Base-by-base conservation (phyloP, 2,329 filamentous ascomycete genomes). In the Pezicula rhizophila region DNA sequence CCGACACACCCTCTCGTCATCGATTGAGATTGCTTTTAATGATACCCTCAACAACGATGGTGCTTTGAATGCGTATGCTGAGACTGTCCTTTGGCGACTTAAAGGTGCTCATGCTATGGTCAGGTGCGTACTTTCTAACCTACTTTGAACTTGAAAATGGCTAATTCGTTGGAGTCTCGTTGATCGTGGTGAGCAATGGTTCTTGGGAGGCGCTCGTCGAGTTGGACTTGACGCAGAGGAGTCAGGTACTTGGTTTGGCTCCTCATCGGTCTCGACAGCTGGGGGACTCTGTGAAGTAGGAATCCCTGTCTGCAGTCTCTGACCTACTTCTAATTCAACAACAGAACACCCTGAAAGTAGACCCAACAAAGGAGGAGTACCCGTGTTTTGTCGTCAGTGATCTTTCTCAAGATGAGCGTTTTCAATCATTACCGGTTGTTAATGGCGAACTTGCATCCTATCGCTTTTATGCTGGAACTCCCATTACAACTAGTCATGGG, bases 81-180 rank as follows among this genome's bases (percentile, higher is more conserved):
- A 80, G 72, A 61, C 76, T 65, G 53, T 72, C 72, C 42, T 77
- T 70, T 15, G 79, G 78, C 12, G 60, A 23, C 47, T 62, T 11
- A 50, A 52, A 6, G 61, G 51, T 10, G 48, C 50, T 23, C 60
- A 61, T 50, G 57, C 56, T 23, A 58, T 62, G 60, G 57, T 63
- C 5, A 60, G 57, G 60, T 61, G 48, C 26, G 54, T 23, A 23
- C 23, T 23, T 23, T 5, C 23, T 31, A 10, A 31, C 28, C 8
- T n/a, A 2, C n/a, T 41, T 14, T 8, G 7, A 18, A 34, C n/a
- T 15, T 42, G 14, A n/a, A 14, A 7, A 12, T 40, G 38, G 38
- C n/a, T 17, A 12, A 40, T 40, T 40, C 17, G 8, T 2, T 40
- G 26, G 12, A 60, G 54, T 43, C 47, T 60, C 31, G 44, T 62